These are phyloP conservation scores for Quercus ilex DNA, from an alignment of 306 rosid species.

Conservation along the genomic window DNA sequence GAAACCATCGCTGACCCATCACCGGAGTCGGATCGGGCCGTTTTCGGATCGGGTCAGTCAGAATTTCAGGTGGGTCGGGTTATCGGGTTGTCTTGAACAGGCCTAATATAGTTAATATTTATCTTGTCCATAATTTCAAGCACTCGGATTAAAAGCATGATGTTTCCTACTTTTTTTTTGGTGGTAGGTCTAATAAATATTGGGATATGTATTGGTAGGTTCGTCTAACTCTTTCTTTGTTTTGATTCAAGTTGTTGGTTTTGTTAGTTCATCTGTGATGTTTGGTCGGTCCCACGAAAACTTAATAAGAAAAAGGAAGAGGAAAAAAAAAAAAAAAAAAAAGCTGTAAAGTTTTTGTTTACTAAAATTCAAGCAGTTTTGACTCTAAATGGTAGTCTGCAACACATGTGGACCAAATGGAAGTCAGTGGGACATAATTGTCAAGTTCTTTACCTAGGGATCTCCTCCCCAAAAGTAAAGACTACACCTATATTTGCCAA, in stretches of 20 bases:
- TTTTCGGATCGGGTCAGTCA: too few species aligned
- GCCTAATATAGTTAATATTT: too few species aligned
- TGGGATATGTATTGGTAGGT: background rate
- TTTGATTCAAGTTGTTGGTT: slow-evolving; percentile 14
- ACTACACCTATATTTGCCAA: too few species aligned
- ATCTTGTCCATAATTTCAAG: background rate
- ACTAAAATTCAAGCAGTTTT: background rate
- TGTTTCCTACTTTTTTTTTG: background rate
- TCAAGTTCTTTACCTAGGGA: background rate
- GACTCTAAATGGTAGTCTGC: slow-evolving; percentile 1
- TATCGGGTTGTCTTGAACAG: too few species aligned
- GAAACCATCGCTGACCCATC: too few species aligned
- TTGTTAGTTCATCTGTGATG: slow-evolving; percentile 41
- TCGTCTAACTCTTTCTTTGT: background rate
- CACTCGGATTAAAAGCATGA: background rate
- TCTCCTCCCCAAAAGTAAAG: background rate
- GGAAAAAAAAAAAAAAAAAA: background rate
- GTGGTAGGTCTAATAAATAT: background rate
- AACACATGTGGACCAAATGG: background rate
- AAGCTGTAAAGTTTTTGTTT: too few species aligned
- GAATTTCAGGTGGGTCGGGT: too few species aligned
- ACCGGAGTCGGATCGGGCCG: too few species aligned
- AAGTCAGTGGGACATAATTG: background rate
- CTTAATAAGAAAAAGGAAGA: background rate
- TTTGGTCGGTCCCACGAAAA: slow-evolving; percentile 28